Evolutionary conservation across 2,329 filamentous ascomycete genomes (phyloP).

Genomic region (Xylariaceae sp.): DNA sequence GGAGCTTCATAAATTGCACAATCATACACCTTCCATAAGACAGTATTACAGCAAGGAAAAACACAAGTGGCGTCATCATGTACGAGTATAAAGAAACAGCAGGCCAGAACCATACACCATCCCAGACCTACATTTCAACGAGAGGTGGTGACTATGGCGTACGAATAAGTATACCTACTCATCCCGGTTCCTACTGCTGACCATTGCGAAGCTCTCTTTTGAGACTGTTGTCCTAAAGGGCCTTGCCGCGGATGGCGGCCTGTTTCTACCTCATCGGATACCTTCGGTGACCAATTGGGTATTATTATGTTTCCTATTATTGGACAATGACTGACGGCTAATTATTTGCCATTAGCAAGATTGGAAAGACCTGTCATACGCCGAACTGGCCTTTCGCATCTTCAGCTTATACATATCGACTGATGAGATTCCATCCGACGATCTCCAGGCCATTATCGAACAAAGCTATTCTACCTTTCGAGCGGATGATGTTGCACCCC

Average conservation of each 20-base stretch:
- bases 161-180: background rate
- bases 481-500: constrained; percentile 76
- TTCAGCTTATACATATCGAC: constrained; percentile 87
- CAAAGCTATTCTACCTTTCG: constrained; percentile 92
- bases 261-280: constrained; percentile 87
- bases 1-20: no score
- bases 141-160: constrained; percentile 30
- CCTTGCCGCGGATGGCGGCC: constrained; percentile 82
- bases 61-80: no score
- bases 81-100: constrained; percentile 25
- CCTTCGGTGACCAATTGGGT: constrained; percentile 60
- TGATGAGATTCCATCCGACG: constrained; percentile 78
- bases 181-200: background rate
- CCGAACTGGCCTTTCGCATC: constrained; percentile 83
- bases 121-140: constrained; percentile 29
- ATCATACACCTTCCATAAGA: no score
- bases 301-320: no score
- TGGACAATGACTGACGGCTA: background rate
- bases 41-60: no score
- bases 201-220: constrained; percentile 73
- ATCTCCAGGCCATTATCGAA: constrained; percentile 83
- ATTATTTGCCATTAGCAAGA: constrained; percentile 52
- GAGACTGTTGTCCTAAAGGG: constrained; percentile 91
- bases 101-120: constrained; percentile 19
- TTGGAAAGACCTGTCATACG: constrained; percentile 81